Percentiles rank a stretch among this genome's conserved stretches.
These are phyloP conservation scores for Populus hybrid DNA, from an alignment of 441 rosid species.

Conservation along the genomic window DNA sequence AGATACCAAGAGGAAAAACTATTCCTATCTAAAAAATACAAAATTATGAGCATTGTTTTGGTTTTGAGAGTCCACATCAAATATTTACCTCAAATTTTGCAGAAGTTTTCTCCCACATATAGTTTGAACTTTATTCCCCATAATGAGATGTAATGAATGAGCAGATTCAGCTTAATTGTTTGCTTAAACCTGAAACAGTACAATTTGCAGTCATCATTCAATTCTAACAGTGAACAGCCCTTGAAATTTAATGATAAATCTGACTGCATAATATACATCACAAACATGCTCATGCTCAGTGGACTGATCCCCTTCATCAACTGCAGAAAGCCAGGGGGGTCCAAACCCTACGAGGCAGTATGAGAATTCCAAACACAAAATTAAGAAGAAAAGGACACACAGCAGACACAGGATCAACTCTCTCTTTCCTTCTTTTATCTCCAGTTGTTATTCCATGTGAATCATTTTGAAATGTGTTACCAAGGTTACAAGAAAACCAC, in stretches of 20 bases:
- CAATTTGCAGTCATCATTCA: conserved; percentile 13
- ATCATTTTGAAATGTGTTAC: too few relatives aligned
- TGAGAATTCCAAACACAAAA: too few relatives aligned
- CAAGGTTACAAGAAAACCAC: background rate
- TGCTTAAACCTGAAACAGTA: conserved; percentile 27
- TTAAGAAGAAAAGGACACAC: too few relatives aligned
- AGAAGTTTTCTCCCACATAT: conserved; percentile 13
- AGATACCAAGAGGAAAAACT: background rate
- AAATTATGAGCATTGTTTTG: conserved; percentile 7
- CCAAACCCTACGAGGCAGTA: too few relatives aligned
- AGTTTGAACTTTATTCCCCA: conserved; percentile 18
- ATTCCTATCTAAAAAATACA: conserved; percentile 8
- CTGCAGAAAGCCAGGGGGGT: too few relatives aligned
- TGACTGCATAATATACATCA: background rate
- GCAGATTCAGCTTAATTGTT: background rate
- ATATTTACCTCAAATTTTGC: conserved; percentile 34
- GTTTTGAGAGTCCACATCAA: conserved; percentile 17
- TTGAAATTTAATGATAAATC: background rate
- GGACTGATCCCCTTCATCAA: background rate
- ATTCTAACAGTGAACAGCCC: background rate
- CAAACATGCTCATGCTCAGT: background rate
- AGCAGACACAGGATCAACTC: too few relatives aligned
- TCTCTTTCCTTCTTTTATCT: too few relatives aligned
- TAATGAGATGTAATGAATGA: conserved; percentile 1
- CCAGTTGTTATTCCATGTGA: too few relatives aligned